phyloP scores from a whole-genome alignment of 371 early-diverging fungal species.

The Mucor irregularis region DNA sequence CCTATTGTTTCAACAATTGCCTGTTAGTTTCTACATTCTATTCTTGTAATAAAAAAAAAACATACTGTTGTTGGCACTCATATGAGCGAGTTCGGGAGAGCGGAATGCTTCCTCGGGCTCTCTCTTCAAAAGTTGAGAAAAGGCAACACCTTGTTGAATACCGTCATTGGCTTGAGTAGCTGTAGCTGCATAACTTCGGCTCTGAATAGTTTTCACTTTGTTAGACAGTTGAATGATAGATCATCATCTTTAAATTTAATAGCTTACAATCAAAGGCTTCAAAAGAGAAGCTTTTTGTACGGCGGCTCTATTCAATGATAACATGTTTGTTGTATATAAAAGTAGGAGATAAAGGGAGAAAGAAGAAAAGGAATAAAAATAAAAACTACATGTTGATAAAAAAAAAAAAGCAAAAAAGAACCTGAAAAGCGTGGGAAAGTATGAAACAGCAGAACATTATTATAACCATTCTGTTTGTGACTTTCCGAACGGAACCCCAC shows the following conservation, averaged over 20 bases:
- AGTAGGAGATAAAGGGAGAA: slow-evolving; percentile 1
- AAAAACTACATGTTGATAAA: background rate
- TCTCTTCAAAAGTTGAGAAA: slow-evolving; percentile 70
- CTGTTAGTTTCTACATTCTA: background rate
- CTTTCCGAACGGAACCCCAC: too few species aligned
- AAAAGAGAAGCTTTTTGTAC: background rate
- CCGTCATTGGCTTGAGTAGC: slow-evolving; percentile 73
- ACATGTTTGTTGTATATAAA: slow-evolving; percentile 9
- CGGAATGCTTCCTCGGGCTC: slow-evolving; percentile 73
- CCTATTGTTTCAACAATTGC: slow-evolving; percentile 28
- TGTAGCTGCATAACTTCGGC: slow-evolving; percentile 37
- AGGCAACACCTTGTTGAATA: slow-evolving; percentile 77
- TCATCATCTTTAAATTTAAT: background rate
- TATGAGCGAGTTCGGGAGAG: slow-evolving; percentile 71
- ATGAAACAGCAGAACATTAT: too few species aligned
- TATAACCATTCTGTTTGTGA: too few species aligned
- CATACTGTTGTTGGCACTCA: slow-evolving; percentile 61
- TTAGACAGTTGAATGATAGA: background rate
- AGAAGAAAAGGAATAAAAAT: background rate
- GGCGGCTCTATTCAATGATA: slow-evolving; percentile 10
- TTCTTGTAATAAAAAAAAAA: too few species aligned
- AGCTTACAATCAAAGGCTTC: slow-evolving; percentile 9
- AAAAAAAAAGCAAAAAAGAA: slow-evolving; percentile 2
- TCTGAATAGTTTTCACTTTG: too few species aligned
- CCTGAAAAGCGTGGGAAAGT: slow-evolving; percentile 12